Evolutionary conservation across 2,329 filamentous ascomycete species (phyloP).

Genomic region (Curvularia verruculosa): DNA sequence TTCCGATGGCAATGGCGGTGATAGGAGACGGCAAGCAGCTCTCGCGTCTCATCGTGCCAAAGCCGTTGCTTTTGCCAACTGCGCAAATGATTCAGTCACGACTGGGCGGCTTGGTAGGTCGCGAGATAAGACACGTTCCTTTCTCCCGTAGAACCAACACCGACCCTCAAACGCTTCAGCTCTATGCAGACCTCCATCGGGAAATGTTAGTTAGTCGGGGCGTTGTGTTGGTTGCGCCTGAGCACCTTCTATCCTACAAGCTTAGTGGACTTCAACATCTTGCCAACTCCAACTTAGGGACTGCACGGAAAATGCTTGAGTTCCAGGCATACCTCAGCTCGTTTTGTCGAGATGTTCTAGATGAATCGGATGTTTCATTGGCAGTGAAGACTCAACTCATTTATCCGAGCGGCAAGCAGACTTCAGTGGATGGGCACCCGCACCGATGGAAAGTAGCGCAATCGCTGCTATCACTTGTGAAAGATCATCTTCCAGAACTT

Average conservation of each 20-base stretch:
- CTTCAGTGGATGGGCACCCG: conserved; percentile 58
- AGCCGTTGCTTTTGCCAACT: conserved; percentile 67
- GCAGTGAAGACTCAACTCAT: conserved; percentile 64
- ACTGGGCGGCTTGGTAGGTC: conserved; percentile 62
- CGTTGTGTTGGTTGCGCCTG: conserved; percentile 66
- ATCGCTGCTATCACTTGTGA: conserved; percentile 56
- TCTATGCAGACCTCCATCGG: conserved; percentile 50
- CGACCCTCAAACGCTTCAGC: conserved; percentile 27
- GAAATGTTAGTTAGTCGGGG: conserved; percentile 60
- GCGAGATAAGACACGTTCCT: conserved; percentile 63
- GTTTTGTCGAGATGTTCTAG: conserved; percentile 62
- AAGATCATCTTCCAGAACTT: conserved; percentile 35
- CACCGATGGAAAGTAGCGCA: conserved; percentile 64
- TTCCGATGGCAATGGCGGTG: background rate
- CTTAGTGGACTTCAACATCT: conserved; percentile 63
- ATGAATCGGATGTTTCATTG: conserved; percentile 70
- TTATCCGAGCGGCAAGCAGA: conserved; percentile 64
- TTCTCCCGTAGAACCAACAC: conserved; percentile 61
- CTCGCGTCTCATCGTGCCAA: conserved; percentile 65
- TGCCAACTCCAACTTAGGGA: conserved; percentile 40
- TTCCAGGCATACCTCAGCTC: conserved; percentile 54
- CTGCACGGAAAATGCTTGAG: conserved; percentile 5
- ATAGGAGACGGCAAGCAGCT: conserved; percentile 40
- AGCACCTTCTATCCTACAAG: conserved; percentile 68
- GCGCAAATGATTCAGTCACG: conserved; percentile 60